Base-by-base conservation (phyloP, 2,329 filamentous ascomycete species). In the Stagonosporopsis cucurbitacearum region DNA sequence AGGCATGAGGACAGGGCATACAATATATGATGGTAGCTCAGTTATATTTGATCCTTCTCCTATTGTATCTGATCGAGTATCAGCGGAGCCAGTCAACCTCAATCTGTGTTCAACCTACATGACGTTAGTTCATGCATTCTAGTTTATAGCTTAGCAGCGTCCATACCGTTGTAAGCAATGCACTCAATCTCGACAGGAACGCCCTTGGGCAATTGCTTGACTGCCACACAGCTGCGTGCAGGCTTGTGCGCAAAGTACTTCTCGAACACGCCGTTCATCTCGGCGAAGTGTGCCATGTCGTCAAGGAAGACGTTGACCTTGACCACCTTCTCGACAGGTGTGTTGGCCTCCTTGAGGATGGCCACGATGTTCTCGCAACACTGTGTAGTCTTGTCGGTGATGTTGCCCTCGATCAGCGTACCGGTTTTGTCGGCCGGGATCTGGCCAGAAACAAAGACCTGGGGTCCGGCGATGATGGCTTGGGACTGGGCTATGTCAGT, bases 161-260 rank as follows among this genome's bases (percentile, higher is more conserved):
- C 40, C 69, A 44, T 67, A 72, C 72, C 75, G 46, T 62, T 65
- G 55, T 86, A 76, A 59, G 92, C 92, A 80, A 95, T 89, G 74
- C 87, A 90, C 83, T 96, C 92, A 73, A 96, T 95, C 83, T 96
- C 92, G 22, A 96, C 87, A 57, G 92, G 88, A 37, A 92, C 92
- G 53, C 88, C 87, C 83, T 93, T 92, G 58, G 92, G 92, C 62
- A 96, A 84, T 67, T 90, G 87, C 83, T 95, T 93, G 63, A 96
- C 93, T 5, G 92, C 92, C 50, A 96, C 91, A 74, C 92, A 96
- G 79, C 88, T 92, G 66, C 91, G 85, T n/a, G 91, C 89, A 19
- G 92, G 92, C 84, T 92, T 93, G 80, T 91, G 88, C 57, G 83
- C 67, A 78, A 91, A 93, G 83, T 88, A 92, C 78, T 92, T 88